Conservation (phyloP, 768 basidiomycete genomes). For the Suillus subluteus region DNA sequence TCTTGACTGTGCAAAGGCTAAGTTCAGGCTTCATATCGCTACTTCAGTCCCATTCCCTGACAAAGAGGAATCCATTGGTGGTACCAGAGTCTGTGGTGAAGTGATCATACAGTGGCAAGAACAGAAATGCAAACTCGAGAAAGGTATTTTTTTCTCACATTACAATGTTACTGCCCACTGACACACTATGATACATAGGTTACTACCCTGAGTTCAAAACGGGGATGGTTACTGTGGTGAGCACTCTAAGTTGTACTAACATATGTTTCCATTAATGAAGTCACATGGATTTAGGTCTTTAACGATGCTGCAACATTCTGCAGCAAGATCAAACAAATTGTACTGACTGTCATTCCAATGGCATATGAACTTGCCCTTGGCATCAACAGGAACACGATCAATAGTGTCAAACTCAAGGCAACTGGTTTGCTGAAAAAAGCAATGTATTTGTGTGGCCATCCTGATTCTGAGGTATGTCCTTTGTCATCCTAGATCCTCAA, state of each 20-base stretch:
- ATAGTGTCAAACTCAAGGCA: neutral
- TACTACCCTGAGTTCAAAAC: neutral
- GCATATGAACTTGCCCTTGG: neutral
- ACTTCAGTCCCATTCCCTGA: neutral
- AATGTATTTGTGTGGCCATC: neutral
- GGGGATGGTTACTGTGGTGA: slow-evolving; percentile 1
- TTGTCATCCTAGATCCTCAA: neutral
- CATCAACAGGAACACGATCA: neutral
- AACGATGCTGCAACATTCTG: no score
- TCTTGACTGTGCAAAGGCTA: neutral
- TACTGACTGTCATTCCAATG: neutral
- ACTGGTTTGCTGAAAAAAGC: neutral
- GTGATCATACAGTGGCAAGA: neutral
- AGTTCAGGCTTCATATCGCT: neutral
- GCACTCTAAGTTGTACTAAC: neutral
- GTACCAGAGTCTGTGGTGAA: neutral
- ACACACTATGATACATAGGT: neutral
- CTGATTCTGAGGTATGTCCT: neutral
- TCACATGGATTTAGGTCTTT: neutral
- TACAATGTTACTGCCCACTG: neutral
- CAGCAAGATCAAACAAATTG: neutral
- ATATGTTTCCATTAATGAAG: neutral
- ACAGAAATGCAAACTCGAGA: neutral
- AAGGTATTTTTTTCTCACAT: neutral
- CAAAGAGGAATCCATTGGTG: neutral